Percentiles rank a stretch among this genome's conserved stretches.
These are phyloP conservation scores for Stephanodiscus triporus DNA, from an alignment of 108 stramenopile genomes.

Conservation along the genomic window DNA sequence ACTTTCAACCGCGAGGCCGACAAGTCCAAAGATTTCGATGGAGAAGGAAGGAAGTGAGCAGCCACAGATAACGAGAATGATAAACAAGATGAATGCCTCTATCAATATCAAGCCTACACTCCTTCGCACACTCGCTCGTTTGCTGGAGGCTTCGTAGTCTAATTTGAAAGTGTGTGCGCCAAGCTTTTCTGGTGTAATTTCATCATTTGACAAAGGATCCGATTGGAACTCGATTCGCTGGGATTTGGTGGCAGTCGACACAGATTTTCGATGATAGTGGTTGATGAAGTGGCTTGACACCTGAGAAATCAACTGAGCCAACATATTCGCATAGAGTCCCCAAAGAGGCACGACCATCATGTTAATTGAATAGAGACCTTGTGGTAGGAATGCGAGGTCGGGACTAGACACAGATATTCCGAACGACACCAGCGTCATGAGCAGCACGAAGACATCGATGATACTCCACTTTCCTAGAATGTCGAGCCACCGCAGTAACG, in stretches of 20 bases:
- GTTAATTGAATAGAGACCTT: constrained; percentile 68
- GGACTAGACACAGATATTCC: constrained; percentile 72
- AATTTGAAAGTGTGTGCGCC: constrained; percentile 42
- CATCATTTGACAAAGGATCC: not conserved
- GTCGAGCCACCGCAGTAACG: constrained; percentile 76
- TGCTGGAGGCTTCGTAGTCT: constrained; percentile 46
- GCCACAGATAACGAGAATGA: constrained; percentile 58
- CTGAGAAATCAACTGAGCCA: constrained; percentile 77
- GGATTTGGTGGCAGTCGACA: constrained; percentile 8
- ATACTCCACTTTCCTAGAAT: constrained; percentile 67
- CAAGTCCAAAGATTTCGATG: constrained; percentile 69
- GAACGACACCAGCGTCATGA: constrained; percentile 76
- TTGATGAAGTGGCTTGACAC: constrained; percentile 80
- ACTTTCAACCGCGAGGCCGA: constrained; percentile 79
- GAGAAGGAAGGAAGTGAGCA: constrained; percentile 62
- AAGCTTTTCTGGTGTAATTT: constrained; percentile 5
- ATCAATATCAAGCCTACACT: constrained; percentile 49
- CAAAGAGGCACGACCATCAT: constrained; percentile 78
- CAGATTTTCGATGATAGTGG: constrained; percentile 72
- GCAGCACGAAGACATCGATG: constrained; percentile 77
- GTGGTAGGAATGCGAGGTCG: constrained; percentile 60
- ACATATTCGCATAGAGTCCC: constrained; percentile 86
- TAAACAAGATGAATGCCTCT: constrained; percentile 22
- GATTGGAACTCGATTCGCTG: constrained; percentile 27
- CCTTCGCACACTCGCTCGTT: constrained; percentile 29